These are phyloP conservation scores for Pyropia yezoensis DNA, from an alignment of 23 red algal genomes.

Conservation along the genomic window DNA sequence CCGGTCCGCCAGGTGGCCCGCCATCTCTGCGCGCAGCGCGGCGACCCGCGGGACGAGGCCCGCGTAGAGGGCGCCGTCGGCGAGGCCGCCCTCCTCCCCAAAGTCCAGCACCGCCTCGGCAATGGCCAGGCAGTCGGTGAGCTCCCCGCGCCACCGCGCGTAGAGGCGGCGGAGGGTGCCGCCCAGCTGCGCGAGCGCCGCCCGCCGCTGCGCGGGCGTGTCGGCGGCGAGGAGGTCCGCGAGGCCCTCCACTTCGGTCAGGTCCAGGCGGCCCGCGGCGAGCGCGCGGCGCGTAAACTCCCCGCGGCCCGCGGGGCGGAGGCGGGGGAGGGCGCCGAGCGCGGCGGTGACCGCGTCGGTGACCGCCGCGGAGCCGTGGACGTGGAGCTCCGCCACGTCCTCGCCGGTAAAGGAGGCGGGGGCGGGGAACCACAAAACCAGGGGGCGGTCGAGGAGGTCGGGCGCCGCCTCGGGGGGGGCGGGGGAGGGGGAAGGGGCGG, in stretches of 20 bases:
- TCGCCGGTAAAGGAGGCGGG: constrained; percentile 82
- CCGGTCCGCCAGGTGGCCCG: constrained; percentile 17
- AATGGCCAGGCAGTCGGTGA: constrained; percentile 58
- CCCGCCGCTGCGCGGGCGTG: constrained; percentile 49
- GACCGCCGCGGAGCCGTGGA: constrained; percentile 83
- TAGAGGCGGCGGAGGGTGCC: constrained; percentile 39
- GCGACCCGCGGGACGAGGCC: constrained; percentile 22
- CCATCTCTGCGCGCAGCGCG: constrained; percentile 34
- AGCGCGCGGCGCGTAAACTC: constrained; percentile 92
- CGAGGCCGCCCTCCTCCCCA: constrained; percentile 51
- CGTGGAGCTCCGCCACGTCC: constrained; percentile 90
- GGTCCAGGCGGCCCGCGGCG: constrained; percentile 71
- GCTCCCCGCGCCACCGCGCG: constrained; percentile 44
- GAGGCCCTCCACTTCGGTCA: constrained; percentile 62
- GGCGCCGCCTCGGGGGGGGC: constrained; percentile 9
- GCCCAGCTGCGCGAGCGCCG: constrained; percentile 51
- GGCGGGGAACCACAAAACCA: constrained; percentile 71
- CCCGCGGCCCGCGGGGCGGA: constrained; percentile 55
- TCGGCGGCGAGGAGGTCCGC: constrained; percentile 85
- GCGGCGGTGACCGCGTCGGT: constrained; percentile 47
- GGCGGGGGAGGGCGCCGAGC: constrained; percentile 7
- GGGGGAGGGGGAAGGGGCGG: constrained; percentile 2
- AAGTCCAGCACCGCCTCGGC: constrained; percentile 86
- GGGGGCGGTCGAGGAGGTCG: constrained; percentile 74
- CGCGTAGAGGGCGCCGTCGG: constrained; percentile 52